These are phyloP conservation scores for Pyrus pyrifolia DNA, from an alignment of 306 rosid genomes.

Conservation along the genomic window DNA sequence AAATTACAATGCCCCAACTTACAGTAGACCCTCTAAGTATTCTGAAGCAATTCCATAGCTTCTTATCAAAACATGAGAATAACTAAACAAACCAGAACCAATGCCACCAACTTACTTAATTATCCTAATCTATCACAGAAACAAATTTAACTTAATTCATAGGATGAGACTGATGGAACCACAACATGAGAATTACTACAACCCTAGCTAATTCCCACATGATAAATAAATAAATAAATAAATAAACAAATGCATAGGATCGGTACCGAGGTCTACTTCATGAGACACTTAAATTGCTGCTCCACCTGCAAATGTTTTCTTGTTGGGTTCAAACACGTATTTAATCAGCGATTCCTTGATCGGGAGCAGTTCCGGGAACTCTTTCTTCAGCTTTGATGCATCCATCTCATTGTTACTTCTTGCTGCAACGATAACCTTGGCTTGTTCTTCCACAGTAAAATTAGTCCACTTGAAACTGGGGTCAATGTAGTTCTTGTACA, in stretches of 20 bases:
- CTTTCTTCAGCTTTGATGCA: slow-evolving; percentile 43
- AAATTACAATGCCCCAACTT: background rate
- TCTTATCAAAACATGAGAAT: background rate
- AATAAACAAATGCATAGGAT: background rate
- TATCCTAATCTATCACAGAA: background rate
- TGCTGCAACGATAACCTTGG: slow-evolving; percentile 31
- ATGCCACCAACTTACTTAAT: background rate
- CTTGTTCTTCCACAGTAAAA: slow-evolving; percentile 41
- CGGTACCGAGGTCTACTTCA: slow-evolving; percentile 1
- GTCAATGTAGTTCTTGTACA: slow-evolving; percentile 50
- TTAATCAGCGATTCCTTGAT: slow-evolving; percentile 44
- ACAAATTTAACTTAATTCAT: background rate
- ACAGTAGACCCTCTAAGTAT: background rate
- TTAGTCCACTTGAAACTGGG: slow-evolving; percentile 43
- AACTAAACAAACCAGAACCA: background rate
- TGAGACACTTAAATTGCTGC: slow-evolving; percentile 4
- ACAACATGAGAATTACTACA: background rate
- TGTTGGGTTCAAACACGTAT: slow-evolving; percentile 41
- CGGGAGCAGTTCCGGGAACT: slow-evolving; percentile 41
- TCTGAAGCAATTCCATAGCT: background rate
- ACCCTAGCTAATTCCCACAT: background rate
- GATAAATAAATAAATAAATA: background rate
- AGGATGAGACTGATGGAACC: background rate
- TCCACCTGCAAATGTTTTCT: slow-evolving; percentile 22
- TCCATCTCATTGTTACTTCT: slow-evolving; percentile 41